Evolutionary conservation across 768 basidiomycete species (phyloP), one percentile per base, ranked within the genome.

Genomic region (Chlorophyllum brunneum): DNA sequence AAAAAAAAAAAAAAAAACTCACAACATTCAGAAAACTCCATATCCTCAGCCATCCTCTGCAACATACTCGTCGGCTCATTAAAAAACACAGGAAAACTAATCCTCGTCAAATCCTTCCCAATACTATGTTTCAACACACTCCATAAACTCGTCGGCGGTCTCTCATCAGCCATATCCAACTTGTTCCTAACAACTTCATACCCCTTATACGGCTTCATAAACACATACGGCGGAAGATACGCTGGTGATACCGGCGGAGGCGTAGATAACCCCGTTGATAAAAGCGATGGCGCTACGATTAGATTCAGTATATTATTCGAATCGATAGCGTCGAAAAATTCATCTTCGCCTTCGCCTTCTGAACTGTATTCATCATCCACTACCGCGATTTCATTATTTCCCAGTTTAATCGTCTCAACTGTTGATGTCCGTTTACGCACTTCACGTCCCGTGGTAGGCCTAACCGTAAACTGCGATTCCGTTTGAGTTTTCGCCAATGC

Each of bases 291-390:
- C 43, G 82, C 78, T 15, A 95, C 76, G 23, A 87, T 69, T 13
- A 95, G 73, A 60, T 87, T 90, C 4, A 90, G 88, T 0, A 95
- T 69, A 36, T 75, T 82, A 41, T 87, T 86, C 13, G 83, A 68
- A 63, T 98, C 95, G 61, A 98, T 94, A 26, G 95, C 95, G 65
- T 98, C 95, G 63, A 95, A 98, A 68, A 98, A 98, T 67, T 98
- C 94, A 68, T 98, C 95, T 62, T 94, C 75, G 13, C 67, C 66
- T 13, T 61, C 55, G 8, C 64, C 61, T 34, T 53, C 43, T 18
- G 34, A 36, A 36, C n/a, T 13, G 15, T 56, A 53, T 18, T 61
- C 59, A 1, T 58, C 58, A 3, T 36, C 34, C 15, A n/a, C n/a
- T n/a, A n/a, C n/a, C n/a, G n/a, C n/a, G n/a, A n/a, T n/a, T n/a